Conservation (phyloP, 306 rosid genomes). For the Fagus crenata region DNA sequence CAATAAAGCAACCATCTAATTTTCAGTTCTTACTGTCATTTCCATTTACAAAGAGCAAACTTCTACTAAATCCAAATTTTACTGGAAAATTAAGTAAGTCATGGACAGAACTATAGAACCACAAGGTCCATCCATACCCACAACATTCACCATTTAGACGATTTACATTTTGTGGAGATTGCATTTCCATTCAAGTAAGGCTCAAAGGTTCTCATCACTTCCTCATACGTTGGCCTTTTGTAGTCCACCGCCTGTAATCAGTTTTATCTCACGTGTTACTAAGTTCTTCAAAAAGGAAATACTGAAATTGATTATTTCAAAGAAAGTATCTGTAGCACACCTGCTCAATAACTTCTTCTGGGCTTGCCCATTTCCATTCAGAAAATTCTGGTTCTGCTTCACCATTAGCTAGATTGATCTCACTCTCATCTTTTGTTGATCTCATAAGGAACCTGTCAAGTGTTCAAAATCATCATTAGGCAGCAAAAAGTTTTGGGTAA, state of each 20-base stretch:
- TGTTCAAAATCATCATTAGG: conserved; percentile 24
- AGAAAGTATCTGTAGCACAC: conserved; percentile 33
- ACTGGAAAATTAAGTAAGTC: conserved; percentile 35
- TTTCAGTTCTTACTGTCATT: conserved; percentile 41
- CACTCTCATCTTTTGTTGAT: conserved; percentile 65
- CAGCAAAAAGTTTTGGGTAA: conserved; percentile 7
- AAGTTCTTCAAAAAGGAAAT: conserved; percentile 10
- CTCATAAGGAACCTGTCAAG: conserved; percentile 83
- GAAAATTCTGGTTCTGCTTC: conserved; percentile 91
- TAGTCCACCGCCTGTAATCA: conserved; percentile 90
- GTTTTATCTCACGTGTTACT: conserved; percentile 15
- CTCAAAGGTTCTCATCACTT: conserved; percentile 74
- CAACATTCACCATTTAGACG: conserved; percentile 80
- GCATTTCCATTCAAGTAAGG: conserved; percentile 63
- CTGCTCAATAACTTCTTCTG: conserved; percentile 89
- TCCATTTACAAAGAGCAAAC: conserved; percentile 60
- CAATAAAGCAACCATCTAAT: conserved; percentile 51
- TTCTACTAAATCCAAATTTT: conserved; percentile 40
- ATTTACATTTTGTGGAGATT: conserved; percentile 75
- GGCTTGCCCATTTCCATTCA: conserved; percentile 97
- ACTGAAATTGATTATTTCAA: not conserved
- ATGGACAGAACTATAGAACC: conserved; percentile 32
- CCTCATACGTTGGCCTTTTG: conserved; percentile 95
- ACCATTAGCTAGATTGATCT: conserved; percentile 78
- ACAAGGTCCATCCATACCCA: conserved; percentile 26